Evolutionary conservation across 2,329 filamentous ascomycete genomes (phyloP).

Genomic region (Trichoderma polysporum): DNA sequence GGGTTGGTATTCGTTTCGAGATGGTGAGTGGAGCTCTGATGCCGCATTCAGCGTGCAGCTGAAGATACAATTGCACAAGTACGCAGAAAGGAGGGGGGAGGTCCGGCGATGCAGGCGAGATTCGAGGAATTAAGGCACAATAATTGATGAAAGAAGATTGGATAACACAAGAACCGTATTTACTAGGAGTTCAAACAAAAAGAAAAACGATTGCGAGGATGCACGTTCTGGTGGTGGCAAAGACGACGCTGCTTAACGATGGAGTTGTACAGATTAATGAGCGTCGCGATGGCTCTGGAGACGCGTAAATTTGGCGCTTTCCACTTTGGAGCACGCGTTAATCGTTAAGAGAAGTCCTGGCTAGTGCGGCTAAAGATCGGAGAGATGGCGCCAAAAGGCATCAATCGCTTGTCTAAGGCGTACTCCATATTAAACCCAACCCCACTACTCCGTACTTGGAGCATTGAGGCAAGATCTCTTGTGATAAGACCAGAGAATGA

Average conservation of each 20-base stretch:
- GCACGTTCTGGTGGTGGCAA: neutral
- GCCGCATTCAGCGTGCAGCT: neutral
- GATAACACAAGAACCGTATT: neutral
- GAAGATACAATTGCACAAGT: neutral
- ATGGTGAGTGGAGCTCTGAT: neutral
- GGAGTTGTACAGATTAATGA: neutral
- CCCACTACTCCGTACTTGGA: neutral
- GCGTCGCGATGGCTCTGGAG: neutral
- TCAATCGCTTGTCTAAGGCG: neutral
- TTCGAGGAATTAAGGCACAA: neutral
- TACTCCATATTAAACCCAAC: neutral
- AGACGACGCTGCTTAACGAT: neutral
- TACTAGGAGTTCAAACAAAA: neutral
- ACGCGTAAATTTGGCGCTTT: conserved; percentile 19
- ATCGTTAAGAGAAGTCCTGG: neutral
- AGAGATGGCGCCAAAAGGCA: neutral
- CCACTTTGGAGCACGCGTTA: conserved; percentile 8
- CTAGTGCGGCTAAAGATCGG: conserved; percentile 1
- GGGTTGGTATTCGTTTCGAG: neutral
- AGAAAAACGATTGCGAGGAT: neutral
- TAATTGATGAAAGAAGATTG: neutral
- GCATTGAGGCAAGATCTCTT: too few species aligned
- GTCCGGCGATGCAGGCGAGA: neutral
- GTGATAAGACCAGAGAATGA: neutral
- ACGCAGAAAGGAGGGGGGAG: neutral